Evolutionary conservation across 1,284 basidiomycete genomes (phyloP).

Genomic region (Sporisorium scitamineum): DNA sequence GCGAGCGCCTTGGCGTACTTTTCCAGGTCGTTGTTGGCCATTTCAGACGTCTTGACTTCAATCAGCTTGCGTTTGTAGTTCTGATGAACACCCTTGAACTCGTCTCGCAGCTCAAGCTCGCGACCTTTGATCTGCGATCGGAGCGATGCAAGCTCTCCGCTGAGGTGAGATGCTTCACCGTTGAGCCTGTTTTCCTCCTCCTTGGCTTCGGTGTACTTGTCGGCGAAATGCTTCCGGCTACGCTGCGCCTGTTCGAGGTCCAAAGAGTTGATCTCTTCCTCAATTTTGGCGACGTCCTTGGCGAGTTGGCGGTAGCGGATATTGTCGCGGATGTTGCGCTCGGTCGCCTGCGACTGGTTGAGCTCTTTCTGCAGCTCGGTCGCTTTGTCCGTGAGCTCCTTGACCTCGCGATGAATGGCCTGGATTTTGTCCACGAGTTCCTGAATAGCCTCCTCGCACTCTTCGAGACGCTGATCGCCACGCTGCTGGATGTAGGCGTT

Average conservation of each 20-base stretch:
- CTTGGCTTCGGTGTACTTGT: slow-evolving; percentile 79
- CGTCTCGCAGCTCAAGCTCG: slow-evolving; percentile 79
- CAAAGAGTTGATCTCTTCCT: slow-evolving; percentile 77
- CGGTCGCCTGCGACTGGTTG: slow-evolving; percentile 68
- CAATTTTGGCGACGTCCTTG: slow-evolving; percentile 77
- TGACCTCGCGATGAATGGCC: slow-evolving; percentile 38
- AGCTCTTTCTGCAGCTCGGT: slow-evolving; percentile 67
- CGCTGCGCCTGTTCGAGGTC: slow-evolving; percentile 57
- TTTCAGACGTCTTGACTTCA: slow-evolving; percentile 79
- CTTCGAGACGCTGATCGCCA: slow-evolving; percentile 47
- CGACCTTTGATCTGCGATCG: slow-evolving; percentile 70
- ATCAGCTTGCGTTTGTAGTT: slow-evolving; percentile 90
- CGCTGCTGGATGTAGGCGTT: slow-evolving; percentile 49
- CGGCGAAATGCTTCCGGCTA: slow-evolving; percentile 80
- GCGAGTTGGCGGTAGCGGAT: slow-evolving; percentile 80
- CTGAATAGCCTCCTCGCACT: slow-evolving; percentile 51
- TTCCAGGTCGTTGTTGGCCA: slow-evolving; percentile 75
- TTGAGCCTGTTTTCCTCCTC: slow-evolving; percentile 79
- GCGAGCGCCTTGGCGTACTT: slow-evolving; percentile 95
- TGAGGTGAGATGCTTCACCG: slow-evolving; percentile 73
- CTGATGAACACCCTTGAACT: slow-evolving; percentile 88
- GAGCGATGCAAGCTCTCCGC: slow-evolving; percentile 62
- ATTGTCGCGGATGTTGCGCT: slow-evolving; percentile 84
- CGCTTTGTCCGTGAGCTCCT: slow-evolving; percentile 46
- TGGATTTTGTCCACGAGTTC: slow-evolving; percentile 61